Evolutionary conservation across 257 asterid species (phyloP), one percentile per base, ranked within the genome.

Genomic region (Scutellaria baicalensis): DNA sequence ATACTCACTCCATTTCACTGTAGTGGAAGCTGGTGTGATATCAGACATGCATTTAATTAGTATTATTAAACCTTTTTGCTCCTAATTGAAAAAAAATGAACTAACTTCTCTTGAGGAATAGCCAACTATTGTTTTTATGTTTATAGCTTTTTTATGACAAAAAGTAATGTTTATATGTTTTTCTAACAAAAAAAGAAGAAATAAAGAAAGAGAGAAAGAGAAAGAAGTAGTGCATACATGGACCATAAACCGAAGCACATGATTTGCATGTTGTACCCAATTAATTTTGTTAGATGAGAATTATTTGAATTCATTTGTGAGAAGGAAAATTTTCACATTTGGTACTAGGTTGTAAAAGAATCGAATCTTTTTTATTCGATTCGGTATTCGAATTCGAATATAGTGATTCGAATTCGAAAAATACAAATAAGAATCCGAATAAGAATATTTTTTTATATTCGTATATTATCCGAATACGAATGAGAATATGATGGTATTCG

Each of bases 11-110:
- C 63, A 59, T 39, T 58, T 76, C 80, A 66, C 50, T 44, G 64
- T 64, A 68, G 58, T 70, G 73, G 69, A 76, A 64, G 80, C 33
- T 27, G 33, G 77, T 76, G 72, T 44, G 12, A 39, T 64, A 70
- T 76, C 69, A 69, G 0, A 59, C 59, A 59, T 17, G 12, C n/a
- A 51, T 64, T 55, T 14, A 49, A 38, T 27, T 27, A 27, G 21
- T 17, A 35, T 45, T 75, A 54, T 69, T 23, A 48, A 55, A 52
- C 31, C 9, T 8, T 55, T 55, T 44, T 55, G 40, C 36, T 33
- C 33, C 31, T 61, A 50, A 14, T 31, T 20, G 0, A 3, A 6
- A 4, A 33, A 7, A 12, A 10, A 18, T 2, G 35, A 21, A 27
- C 8, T n/a, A 21, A 55, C n/a, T 16, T 59, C 54, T 56, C 61